phyloP scores from a whole-genome alignment of 2,329 filamentous ascomycete species.

The Aspergillus pseudoglaucus region DNA sequence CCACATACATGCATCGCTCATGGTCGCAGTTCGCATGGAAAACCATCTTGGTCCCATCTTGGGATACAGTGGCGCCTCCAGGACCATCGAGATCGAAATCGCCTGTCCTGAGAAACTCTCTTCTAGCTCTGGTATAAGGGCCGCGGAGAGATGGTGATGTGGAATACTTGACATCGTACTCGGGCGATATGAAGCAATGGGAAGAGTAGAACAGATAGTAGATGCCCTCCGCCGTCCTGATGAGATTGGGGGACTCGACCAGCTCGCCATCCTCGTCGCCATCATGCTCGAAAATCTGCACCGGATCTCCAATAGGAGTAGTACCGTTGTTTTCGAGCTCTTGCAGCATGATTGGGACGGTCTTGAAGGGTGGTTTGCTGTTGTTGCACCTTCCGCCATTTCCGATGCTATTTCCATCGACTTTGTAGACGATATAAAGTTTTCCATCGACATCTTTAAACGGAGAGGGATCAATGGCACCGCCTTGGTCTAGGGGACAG shows the following conservation, averaged over 20 bases:
- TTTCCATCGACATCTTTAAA: conserved; percentile 50
- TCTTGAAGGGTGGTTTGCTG: conserved; percentile 27
- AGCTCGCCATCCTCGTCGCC: conserved; percentile 52
- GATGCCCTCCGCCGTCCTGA: conserved; percentile 28
- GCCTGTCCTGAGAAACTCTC: conserved; percentile 27
- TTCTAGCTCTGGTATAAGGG: conserved; percentile 26
- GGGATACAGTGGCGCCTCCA: conserved; percentile 20
- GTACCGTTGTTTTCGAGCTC: conserved; percentile 40
- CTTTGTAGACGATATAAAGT: conserved; percentile 57
- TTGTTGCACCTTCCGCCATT: conserved; percentile 40
- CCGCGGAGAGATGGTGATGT: conserved; percentile 34
- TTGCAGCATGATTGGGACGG: conserved; percentile 34
- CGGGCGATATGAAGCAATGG: conserved; percentile 49
- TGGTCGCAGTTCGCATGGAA: conserved; percentile 23
- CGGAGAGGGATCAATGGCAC: conserved; percentile 56
- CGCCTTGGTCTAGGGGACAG: conserved; percentile 48
- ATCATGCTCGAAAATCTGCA: conserved; percentile 55
- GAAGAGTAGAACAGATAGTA: conserved; percentile 58
- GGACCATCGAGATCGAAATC: conserved; percentile 20
- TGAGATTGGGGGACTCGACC: conserved; percentile 53
- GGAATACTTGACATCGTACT: conserved; percentile 56
- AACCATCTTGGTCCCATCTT: conserved; percentile 20
- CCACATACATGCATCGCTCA: conserved; percentile 21
- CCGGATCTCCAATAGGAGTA: conserved; percentile 44
- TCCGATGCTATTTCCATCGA: conserved; percentile 54